Evolutionary conservation across 1,139 yeast species (phyloP), one percentile per base, ranked within the genome.

Genomic region (Debaryomyces subglobosus): DNA sequence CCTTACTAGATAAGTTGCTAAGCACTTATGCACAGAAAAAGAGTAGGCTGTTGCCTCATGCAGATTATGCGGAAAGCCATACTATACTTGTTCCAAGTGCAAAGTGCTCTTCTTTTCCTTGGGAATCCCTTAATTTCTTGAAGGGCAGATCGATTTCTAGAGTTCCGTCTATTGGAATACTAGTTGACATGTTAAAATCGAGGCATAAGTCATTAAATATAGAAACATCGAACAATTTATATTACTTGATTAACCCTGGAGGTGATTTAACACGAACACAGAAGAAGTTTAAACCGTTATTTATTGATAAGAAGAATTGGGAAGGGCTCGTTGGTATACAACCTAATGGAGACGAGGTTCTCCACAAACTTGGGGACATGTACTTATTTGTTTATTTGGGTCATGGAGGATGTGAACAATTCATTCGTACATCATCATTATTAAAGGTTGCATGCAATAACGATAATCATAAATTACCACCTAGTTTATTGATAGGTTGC

Each of bases 381-480:
- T 77, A 81, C 36, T 56, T 89, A n/a, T 87, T 86, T 58, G 72
- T 94, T 0, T 94, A 89, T 61, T 77, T 92, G 52, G 99, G 99
- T 0, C 99, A 94, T 67, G 97, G 98, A 0, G 96, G 97, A 1
- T 96, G 98, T 27, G 96, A 90, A 55, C 94, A 88, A 54, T 90
- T 85, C 60, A 71, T 89, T 10, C 75, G 84, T 25, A 55, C 71
- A 0, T 57, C 72, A 1, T 39, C 63, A 0, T 56, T 73, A 33
- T 62, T 63, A 47, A 66, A 64, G 43, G 23, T 25, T 29, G 51
- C 54, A 18, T 61, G 62, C 33, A 52, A 63, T 18, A 40, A 41
- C 5, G 53, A 58, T 5, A 45, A 47, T 1, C n/a, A 39, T 6
- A 55, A 49, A 0, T 71, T 89, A n/a, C 86, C 95, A 0, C 91